These are phyloP conservation scores for Glycine soja DNA, from an alignment of 306 rosid species.

Conservation along the genomic window DNA sequence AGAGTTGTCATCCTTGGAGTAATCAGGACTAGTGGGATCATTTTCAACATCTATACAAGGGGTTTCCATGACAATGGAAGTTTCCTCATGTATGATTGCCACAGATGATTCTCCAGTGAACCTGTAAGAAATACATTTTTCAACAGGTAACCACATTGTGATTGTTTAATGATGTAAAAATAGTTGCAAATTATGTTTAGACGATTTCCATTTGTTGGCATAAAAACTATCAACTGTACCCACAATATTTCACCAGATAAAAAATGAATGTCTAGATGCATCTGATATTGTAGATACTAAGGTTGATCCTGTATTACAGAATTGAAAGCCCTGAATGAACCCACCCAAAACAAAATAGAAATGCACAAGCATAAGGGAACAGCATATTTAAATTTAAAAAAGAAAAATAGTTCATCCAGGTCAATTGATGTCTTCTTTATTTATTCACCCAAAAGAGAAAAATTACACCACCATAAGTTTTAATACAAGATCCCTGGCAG, in stretches of 20 bases:
- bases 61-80: slow-evolving; percentile 65
- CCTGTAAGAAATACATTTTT: slow-evolving; percentile 58
- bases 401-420: slow-evolving; percentile 28
- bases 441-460: slow-evolving; percentile 21
- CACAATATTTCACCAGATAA: slow-evolving; percentile 11
- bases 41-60: slow-evolving; percentile 49
- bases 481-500: neutral
- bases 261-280: slow-evolving; percentile 11
- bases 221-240: slow-evolving; percentile 23
- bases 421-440: slow-evolving; percentile 17
- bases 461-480: slow-evolving; percentile 5
- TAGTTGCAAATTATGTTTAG: neutral
- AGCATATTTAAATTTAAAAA: neutral
- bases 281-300: slow-evolving; percentile 32
- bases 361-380: neutral
- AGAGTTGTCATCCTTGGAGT: slow-evolving; percentile 58
- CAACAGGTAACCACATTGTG: slow-evolving; percentile 37
- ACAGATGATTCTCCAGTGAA: slow-evolving; percentile 53
- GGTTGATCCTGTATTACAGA: slow-evolving; percentile 1
- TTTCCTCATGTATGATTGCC: slow-evolving; percentile 55
- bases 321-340: neutral
- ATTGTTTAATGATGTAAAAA: neutral
- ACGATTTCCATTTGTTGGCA: slow-evolving; percentile 7
- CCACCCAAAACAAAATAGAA: slow-evolving; percentile 29
- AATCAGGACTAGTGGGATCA: slow-evolving; percentile 58